Percentiles rank a stretch among this genome's conserved stretches.
Conservation (phyloP, 495 filamentous ascomycete species). For the Jackrogersella multiformis region DNA sequence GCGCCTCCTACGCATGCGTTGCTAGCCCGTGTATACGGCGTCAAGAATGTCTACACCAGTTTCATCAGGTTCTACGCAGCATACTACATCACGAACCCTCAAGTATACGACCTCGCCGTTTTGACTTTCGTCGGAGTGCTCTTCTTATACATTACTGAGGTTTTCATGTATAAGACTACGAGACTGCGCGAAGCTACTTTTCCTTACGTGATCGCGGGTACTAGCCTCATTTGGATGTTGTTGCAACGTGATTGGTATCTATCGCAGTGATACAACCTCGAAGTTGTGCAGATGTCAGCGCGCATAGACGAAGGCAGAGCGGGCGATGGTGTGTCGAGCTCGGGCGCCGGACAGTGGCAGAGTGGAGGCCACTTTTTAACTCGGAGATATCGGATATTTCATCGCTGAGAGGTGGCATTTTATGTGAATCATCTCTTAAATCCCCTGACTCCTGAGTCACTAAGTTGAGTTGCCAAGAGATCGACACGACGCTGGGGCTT, state of each 20-base stretch:
- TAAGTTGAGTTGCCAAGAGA: neutral
- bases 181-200: constrained; percentile 37
- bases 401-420: neutral
- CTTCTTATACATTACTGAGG: constrained; percentile 42
- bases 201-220: constrained; percentile 34
- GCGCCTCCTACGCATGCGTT: constrained; percentile 42
- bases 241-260: constrained; percentile 45
- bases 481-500: constrained; percentile 3
- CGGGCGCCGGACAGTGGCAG: too few relatives aligned
- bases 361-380: neutral
- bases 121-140: constrained; percentile 45
- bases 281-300: neutral
- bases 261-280: constrained; percentile 17
- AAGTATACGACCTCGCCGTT: constrained; percentile 46
- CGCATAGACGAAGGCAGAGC: neutral
- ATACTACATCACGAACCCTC: constrained; percentile 44
- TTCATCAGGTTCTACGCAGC: constrained; percentile 48
- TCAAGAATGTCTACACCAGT: constrained; percentile 48
- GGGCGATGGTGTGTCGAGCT: neutral
- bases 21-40: constrained; percentile 47
- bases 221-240: constrained; percentile 45
- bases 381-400: constrained; percentile 26
- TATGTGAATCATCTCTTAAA: constrained; percentile 6
- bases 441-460: constrained; percentile 1
- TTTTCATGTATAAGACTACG: constrained; percentile 39